Evolutionary conservation across 345 rosid species (phyloP).

Genomic region (Sonneratia caseolaris): DNA sequence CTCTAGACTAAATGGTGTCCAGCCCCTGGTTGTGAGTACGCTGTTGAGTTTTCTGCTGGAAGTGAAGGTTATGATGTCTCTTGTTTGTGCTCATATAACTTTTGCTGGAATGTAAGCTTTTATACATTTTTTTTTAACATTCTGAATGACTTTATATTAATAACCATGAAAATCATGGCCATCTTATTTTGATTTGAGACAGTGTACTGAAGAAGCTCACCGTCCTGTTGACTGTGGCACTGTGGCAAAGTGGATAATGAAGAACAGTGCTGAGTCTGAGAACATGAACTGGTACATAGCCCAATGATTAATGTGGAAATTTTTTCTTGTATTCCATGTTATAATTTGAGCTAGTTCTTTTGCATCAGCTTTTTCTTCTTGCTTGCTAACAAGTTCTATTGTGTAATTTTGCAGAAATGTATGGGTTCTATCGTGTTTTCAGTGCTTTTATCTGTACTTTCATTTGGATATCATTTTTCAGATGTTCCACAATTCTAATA

Average conservation of each 20-base stretch:
- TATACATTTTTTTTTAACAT: not conserved
- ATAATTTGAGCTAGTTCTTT: not conserved
- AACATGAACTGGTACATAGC: constrained; percentile 84
- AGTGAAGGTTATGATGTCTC: constrained; percentile 68
- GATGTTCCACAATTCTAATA: not conserved
- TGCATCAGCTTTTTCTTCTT: not conserved
- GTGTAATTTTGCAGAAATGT: not conserved
- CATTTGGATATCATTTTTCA: not conserved
- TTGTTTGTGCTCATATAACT: constrained; percentile 71
- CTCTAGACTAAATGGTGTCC: constrained; percentile 98
- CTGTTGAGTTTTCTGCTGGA: constrained; percentile 73
- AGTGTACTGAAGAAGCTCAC: constrained; percentile 99
- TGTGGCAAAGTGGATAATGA: constrained; percentile 81
- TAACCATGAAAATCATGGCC: not conserved
- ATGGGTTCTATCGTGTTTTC: not conserved
- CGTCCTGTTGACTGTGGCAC: constrained; percentile 98
- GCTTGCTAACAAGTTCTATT: not conserved
- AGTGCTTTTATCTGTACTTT: no score
- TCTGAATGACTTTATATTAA: not conserved
- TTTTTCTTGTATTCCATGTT: not conserved
- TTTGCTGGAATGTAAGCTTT: constrained; percentile 77
- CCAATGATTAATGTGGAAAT: not conserved
- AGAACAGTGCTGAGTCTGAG: constrained; percentile 96
- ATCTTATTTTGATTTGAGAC: constrained; percentile 16
- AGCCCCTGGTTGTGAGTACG: constrained; percentile 91